Conservation (phyloP, 805 yeast genomes). For the Saccharomycopsis lassenensis region DNA sequence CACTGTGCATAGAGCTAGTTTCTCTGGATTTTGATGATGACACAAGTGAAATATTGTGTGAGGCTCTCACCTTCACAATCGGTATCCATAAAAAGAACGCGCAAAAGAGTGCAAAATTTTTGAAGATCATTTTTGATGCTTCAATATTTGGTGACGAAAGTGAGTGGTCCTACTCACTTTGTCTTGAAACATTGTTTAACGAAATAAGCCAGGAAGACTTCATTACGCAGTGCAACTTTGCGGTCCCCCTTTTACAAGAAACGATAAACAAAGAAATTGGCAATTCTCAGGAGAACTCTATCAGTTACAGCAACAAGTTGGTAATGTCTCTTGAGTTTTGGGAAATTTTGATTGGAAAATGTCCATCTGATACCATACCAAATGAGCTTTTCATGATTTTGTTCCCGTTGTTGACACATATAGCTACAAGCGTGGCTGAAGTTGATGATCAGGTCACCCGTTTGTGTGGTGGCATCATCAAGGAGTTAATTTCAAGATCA, state of each 20-base stretch:
- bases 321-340: constrained; percentile 47
- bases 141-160: constrained; percentile 55
- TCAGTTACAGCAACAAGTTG: constrained; percentile 50
- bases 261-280: constrained; percentile 27
- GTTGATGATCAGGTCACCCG: constrained; percentile 74
- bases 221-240: constrained; percentile 34
- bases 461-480: constrained; percentile 63
- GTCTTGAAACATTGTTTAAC: constrained; percentile 48
- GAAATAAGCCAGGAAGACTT: constrained; percentile 36
- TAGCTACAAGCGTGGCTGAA: too few relatives aligned
- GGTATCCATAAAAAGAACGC: constrained; percentile 32
- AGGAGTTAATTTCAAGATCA: constrained; percentile 39
- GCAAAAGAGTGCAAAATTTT: constrained; percentile 25
- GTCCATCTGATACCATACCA: constrained; percentile 31
- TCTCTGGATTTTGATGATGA: too few relatives aligned
- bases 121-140: constrained; percentile 47
- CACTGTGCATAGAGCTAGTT: too few relatives aligned
- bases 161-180: too few relatives aligned
- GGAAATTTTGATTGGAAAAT: constrained; percentile 36
- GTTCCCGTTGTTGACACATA: too few relatives aligned
- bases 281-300: constrained; percentile 16
- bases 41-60: constrained; percentile 64
- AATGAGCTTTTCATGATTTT: too few relatives aligned
- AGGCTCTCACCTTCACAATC: constrained; percentile 51
- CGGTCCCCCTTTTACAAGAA: constrained; percentile 40